Evolutionary conservation across 805 yeast species (phyloP).

Genomic region (Candida tammaniensis): DNA sequence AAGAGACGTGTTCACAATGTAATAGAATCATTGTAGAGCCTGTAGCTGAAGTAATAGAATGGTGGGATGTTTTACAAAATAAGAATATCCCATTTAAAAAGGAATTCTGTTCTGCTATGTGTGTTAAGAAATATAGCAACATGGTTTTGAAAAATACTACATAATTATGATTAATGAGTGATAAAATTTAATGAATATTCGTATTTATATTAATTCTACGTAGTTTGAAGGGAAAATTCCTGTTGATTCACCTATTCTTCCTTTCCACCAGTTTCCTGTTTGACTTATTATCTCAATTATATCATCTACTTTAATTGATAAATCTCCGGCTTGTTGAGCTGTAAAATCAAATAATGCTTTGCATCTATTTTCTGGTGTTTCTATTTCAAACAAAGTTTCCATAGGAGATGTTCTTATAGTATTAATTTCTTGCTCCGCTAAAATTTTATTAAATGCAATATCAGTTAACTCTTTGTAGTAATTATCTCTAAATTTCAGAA

Average conservation of each 20-base stretch:
- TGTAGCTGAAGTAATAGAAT: constrained; percentile 56
- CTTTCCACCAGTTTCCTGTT: constrained; percentile 37
- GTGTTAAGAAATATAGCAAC: constrained; percentile 31
- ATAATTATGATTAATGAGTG: constrained; percentile 7
- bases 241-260: constrained; percentile 21
- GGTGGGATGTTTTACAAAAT: constrained; percentile 63
- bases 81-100: constrained; percentile 50
- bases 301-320: constrained; percentile 44
- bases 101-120: constrained; percentile 53
- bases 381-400: too few species aligned
- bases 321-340: constrained; percentile 38
- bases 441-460: not conserved
- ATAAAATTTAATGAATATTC: constrained; percentile 1
- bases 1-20: constrained; percentile 55
- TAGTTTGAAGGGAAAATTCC: constrained; percentile 32
- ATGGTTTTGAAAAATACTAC: constrained; percentile 2
- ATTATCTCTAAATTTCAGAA: constrained; percentile 23
- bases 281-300: constrained; percentile 33
- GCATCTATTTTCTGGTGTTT: constrained; percentile 22
- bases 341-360: constrained; percentile 40
- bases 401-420: too few species aligned
- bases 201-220: constrained; percentile 14
- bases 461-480: constrained; percentile 15
- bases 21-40: constrained; percentile 49
- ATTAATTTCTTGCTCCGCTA: too few species aligned